These are phyloP conservation scores for Aspergillus texensis DNA, from an alignment of 2,329 filamentous ascomycete species.

Conservation along the genomic window DNA sequence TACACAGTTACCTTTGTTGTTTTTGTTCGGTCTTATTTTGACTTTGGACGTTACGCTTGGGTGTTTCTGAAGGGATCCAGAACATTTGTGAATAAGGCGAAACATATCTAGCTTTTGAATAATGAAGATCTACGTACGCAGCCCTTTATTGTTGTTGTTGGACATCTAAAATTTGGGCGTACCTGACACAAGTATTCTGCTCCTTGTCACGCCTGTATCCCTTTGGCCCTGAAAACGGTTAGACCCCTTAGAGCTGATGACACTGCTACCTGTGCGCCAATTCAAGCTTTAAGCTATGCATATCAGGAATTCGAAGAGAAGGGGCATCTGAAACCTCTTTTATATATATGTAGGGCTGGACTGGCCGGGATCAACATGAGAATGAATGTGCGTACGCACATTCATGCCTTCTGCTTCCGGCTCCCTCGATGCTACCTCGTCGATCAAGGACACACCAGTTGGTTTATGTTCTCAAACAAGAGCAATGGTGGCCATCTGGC, in stretches of 20 bases:
- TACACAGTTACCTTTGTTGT: slow-evolving; percentile 3
- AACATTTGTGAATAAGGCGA: background rate
- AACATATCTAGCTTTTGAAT: background rate
- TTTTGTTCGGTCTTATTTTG: background rate
- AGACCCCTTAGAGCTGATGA: background rate
- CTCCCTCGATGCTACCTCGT: background rate
- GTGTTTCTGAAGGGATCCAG: background rate
- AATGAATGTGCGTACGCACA: slow-evolving; percentile 3
- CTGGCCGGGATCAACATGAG: slow-evolving; percentile 2
- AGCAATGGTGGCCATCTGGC: background rate
- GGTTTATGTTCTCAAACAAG: background rate
- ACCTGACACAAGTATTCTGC: background rate
- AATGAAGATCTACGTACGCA: background rate
- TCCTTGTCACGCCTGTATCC: slow-evolving; percentile 1
- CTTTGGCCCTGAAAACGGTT: background rate
- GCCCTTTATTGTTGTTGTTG: background rate
- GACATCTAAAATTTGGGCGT: background rate
- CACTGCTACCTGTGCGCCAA: slow-evolving; percentile 24
- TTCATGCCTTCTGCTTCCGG: slow-evolving; percentile 1
- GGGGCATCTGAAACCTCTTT: slow-evolving; percentile 2
- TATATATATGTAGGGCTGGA: slow-evolving; percentile 15
- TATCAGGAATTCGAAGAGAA: slow-evolving; percentile 14
- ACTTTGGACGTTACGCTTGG: background rate
- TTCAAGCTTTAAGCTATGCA: slow-evolving; percentile 20
- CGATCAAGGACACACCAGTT: background rate